Base-by-base conservation (phyloP, 805 yeast species). In the Starmerella khaoyaiensis region DNA sequence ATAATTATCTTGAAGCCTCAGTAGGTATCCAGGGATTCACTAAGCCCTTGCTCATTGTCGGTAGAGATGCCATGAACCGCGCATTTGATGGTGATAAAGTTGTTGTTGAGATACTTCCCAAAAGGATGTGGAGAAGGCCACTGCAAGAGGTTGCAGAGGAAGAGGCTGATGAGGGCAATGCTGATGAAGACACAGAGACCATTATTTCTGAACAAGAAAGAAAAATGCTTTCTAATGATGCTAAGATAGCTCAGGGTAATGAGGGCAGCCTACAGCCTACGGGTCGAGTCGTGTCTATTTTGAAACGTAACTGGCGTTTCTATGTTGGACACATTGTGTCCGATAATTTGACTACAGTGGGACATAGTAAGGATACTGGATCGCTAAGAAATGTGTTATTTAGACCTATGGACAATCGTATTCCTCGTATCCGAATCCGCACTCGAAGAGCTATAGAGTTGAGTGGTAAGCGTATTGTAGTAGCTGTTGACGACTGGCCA, bases 401-500 rank as follows among this genome's bases (percentile, higher is more conserved):
- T 17, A 67, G 79, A 33, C 69, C 93, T 41, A 77, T 90, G 90
- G 97, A 90, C 58, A 74, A 74, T 52, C 72, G 82, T 10, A 68
- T 90, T 40, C 98, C 99, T 17, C 74, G 79, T 47, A 70, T 90
- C 33, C 65, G 94, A 50, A 84, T 90, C 37, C 71, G 78, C 43
- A 90, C 98, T 0, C 73, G 96, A 56, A 75, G 86, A 51, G 83
- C 94, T 0, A 68, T 67, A 33, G 90, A 80, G 38, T 67, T 90
- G 11, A 59, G 76, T n/a, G 93, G 93, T 4, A 76, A 86, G 56
- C 76, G 97, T 58, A 80, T 90, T 37, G 94, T 93, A 6, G 76
- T 87, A 16, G 82, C 93, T 0, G 76, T 93, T 28, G 99, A 90
- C 55, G 69, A 84, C 8, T 90, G 99, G 99, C 80, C 93, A 1